These are phyloP conservation scores for Tuctoria greenei DNA, from an alignment of 176 grass and related monocot species.

Conservation along the genomic window DNA sequence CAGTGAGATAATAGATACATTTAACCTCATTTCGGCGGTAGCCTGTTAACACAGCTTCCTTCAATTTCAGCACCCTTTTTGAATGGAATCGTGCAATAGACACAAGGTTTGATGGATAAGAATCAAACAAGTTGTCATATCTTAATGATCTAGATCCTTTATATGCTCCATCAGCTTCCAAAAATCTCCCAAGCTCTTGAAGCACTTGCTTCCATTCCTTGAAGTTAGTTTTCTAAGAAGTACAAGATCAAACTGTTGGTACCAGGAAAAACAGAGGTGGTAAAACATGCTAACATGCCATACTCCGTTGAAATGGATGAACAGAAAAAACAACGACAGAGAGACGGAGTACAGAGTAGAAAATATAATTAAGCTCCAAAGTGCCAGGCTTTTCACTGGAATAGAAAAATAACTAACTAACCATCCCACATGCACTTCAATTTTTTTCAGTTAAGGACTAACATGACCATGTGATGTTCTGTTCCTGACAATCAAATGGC, in stretches of 20 bases:
- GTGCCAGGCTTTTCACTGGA: slow-evolving; percentile 6
- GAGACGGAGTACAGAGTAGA: not conserved
- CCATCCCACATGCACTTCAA: not conserved
- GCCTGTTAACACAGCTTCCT: slow-evolving; percentile 88
- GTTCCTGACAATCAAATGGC: not conserved
- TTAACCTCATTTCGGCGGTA: slow-evolving; percentile 85
- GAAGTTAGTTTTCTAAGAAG: slow-evolving; percentile 74
- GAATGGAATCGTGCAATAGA: slow-evolving; percentile 78
- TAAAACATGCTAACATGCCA: not conserved
- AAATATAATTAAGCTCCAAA: slow-evolving; percentile 8
- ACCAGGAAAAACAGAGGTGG: slow-evolving; percentile 19
- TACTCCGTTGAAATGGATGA: not conserved
- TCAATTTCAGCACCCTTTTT: slow-evolving; percentile 74
- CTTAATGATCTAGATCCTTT: slow-evolving; percentile 69
- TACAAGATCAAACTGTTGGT: slow-evolving; percentile 10
- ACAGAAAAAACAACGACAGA: not conserved
- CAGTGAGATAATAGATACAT: not conserved
- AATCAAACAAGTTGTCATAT: slow-evolving; percentile 79
- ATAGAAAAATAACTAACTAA: slow-evolving; percentile 3
- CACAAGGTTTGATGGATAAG: slow-evolving; percentile 68
- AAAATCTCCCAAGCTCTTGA: slow-evolving; percentile 80
- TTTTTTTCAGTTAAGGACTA: not conserved
- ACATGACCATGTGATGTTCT: not conserved
- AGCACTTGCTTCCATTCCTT: slow-evolving; percentile 97
- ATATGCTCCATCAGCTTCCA: slow-evolving; percentile 83